Evolutionary conservation across 192 early-diverging fungal species (phyloP), one percentile per base, ranked within the genome.

Genomic region (Coemansia sp.): DNA sequence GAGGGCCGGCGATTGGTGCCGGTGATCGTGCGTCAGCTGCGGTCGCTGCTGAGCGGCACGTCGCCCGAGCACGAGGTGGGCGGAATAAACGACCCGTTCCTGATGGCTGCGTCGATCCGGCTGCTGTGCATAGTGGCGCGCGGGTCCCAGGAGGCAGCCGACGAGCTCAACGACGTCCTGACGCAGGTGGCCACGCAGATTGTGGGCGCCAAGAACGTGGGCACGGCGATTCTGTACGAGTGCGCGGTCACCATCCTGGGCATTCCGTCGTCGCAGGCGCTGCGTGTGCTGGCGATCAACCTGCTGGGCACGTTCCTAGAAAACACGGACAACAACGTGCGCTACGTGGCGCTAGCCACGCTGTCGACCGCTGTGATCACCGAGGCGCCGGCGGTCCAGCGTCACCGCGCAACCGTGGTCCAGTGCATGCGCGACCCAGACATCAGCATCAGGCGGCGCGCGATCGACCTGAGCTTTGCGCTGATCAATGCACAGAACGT

Each of bases 301-400:
- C 95, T 98, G 79, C 86, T 99, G 11, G 97, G 97, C 60, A 89
- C 93, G 51, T 98, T 99, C 71, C 74, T 99, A 71, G 87, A 86
- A 35, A 94, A 98, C 80, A 74, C 89, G 36, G 97, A 99, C 73
- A 97, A 97, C 83, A 99, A 99, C 72, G 97, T 97, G 64, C 85
- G 94, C 86, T 96, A 96, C 67, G 95, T 98, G 11, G 97, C 97
- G n/a, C 74, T 99, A 61, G 93, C 92, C n/a, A 98, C 97, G 8
- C 83, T 99, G 35, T 92, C 93, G 53, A 90, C 91, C 30, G 95
- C 94, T 1, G 85, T 91, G 6, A 86, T 88, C 53, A 86, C 92
- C 50, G 96, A 99, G 69, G 87, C 90, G 9, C 89, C 93, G 22
- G 92, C 96, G 5, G 90, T 99, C 23, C 97, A 99, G 79, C 90